Evolutionary conservation across 2,329 filamentous ascomycete species (phyloP), one percentile per base, ranked within the genome.

Genomic region (Orbilia quercus): DNA sequence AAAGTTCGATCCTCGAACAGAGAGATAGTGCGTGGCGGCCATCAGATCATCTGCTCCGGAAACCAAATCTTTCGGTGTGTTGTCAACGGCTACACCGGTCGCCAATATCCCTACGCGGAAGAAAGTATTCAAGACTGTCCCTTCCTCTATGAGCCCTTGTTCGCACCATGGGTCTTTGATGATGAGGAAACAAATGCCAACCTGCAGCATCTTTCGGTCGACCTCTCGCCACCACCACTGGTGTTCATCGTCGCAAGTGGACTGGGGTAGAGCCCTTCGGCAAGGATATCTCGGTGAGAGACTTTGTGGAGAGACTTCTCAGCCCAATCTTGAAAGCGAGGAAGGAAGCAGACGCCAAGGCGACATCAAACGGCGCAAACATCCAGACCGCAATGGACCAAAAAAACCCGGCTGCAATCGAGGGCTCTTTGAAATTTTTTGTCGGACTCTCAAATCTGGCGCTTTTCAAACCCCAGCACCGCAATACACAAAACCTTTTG

Each of bases 261-360:
- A 6, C 11, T n/a, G 60, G 60, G 20, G 6, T 38, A 11, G 18
- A 55, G 14, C 16, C 16, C 7, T 64, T 44, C 25, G 60, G 60
- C 1, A 2, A 48, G 12, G 18, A n/a, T 31, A 18, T 55, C n/a
- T 55, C 48, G 11, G 50, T 64, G 23, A 48, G 60, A 28, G 22
- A 38, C 5, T 64, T 64, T 18, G 34, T 55, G 9, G 60, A 64
- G n/a, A 42, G n/a, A 5, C 16, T 55, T 38, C 16, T 64, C 5
- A 38, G 38, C 16, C 60, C 60, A 4, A 34, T 64, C 40, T 7
- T 64, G 2, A 50, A 55, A 6, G 40, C 36, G 36, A 14, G 36
- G 36, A 14, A 12, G 11, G 14, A 40, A 40, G 36, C 36, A 16
- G 36, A 14, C 36, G 36, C 36, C 36, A 40, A 40, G 36, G 14